phyloP scores from a whole-genome alignment of 2,329 filamentous ascomycete species.

The Paecilomyces niveus region DNA sequence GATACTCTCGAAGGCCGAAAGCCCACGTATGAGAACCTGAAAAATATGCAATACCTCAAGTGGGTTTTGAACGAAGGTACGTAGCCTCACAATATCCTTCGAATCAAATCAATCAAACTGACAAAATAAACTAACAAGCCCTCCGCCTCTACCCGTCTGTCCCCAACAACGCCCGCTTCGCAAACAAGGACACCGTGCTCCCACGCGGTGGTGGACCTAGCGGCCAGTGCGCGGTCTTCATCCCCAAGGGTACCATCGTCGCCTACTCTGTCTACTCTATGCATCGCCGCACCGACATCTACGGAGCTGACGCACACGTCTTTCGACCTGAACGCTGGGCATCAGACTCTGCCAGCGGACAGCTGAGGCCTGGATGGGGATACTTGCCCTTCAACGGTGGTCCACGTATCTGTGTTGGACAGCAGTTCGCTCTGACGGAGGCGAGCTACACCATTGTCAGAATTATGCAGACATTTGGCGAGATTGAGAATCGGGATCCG shows the following conservation, averaged over 20 bases:
- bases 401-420: slow-evolving; percentile 19
- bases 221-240: slow-evolving; percentile 51
- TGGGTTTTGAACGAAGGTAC: slow-evolving; percentile 27
- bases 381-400: slow-evolving; percentile 21
- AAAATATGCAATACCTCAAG: slow-evolving; percentile 32
- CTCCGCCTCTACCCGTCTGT: slow-evolving; percentile 51
- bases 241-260: slow-evolving; percentile 60
- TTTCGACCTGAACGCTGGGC: slow-evolving; percentile 5
- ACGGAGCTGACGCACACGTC: slow-evolving; percentile 37
- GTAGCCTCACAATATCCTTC: neutral
- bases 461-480: slow-evolving; percentile 15
- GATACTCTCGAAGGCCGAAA: neutral
- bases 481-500: slow-evolving; percentile 3
- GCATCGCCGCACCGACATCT: slow-evolving; percentile 58
- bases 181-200: slow-evolving; percentile 16
- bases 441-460: slow-evolving; percentile 14
- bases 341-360: no score
- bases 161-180: slow-evolving; percentile 41
- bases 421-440: slow-evolving; percentile 18
- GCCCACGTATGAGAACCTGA: slow-evolving; percentile 31
- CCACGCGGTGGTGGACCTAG: slow-evolving; percentile 6
- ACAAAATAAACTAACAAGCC: slow-evolving; percentile 6
- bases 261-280: slow-evolving; percentile 63
- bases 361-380: slow-evolving; percentile 29
- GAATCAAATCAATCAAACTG: no score